phyloP scores from a whole-genome alignment of 345 rosid genomes.

The Salix viminalis region DNA sequence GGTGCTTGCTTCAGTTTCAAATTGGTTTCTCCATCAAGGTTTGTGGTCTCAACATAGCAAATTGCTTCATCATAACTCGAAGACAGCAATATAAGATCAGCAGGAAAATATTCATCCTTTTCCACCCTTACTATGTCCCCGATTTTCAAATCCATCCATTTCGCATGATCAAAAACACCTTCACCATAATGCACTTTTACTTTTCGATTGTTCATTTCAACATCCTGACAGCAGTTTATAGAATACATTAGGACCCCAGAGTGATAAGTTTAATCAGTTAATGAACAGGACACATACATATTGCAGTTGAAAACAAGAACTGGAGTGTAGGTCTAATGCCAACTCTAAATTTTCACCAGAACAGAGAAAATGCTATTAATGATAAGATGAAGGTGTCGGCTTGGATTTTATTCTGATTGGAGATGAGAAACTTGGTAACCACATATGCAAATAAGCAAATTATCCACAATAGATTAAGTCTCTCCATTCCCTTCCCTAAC shows the following conservation, averaged over 20 bases:
- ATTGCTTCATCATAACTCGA: conserved; percentile 85
- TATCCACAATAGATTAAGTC: background rate
- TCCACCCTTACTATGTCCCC: conserved; percentile 89
- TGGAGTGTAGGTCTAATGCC: background rate
- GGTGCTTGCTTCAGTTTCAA: conserved; percentile 78
- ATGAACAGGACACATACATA: background rate
- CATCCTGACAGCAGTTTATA: conserved; percentile 48
- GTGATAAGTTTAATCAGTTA: conserved; percentile 3
- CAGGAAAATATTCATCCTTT: conserved; percentile 92
- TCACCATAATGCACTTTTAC: conserved; percentile 58
- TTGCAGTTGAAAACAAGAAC: background rate
- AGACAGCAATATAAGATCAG: conserved; percentile 81
- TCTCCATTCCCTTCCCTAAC: too few species aligned
- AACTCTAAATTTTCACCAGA: background rate
- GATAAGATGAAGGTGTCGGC: background rate
- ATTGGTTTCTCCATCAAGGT: conserved; percentile 96
- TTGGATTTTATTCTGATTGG: too few species aligned
- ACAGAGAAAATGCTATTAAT: background rate
- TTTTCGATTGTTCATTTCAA: conserved; percentile 62
- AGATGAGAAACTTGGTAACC: too few species aligned
- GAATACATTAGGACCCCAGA: background rate
- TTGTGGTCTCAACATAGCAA: conserved; percentile 94
- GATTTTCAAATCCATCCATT: conserved; percentile 82
- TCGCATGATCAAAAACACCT: conserved; percentile 51
- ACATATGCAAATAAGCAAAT: background rate